These are phyloP conservation scores for Daldinia sp. DNA, from an alignment of 2,329 filamentous ascomycete genomes.

Conservation along the genomic window DNA sequence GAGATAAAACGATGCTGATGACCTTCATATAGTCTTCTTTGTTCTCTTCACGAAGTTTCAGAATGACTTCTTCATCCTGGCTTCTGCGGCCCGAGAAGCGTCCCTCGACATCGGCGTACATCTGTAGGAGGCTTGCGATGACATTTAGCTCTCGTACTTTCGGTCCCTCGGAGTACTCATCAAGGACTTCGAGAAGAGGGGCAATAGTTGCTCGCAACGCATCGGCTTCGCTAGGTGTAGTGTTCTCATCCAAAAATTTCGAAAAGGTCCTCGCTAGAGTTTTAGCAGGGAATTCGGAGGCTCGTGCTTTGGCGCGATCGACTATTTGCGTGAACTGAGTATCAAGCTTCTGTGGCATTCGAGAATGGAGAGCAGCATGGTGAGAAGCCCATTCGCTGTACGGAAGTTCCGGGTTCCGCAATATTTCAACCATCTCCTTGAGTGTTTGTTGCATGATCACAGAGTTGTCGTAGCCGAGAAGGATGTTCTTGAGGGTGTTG, in stretches of 20 bases:
- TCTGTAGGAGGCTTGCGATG: constrained; percentile 79
- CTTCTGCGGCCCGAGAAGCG: constrained; percentile 85
- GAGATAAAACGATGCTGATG: constrained; percentile 88
- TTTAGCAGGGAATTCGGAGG: constrained; percentile 91
- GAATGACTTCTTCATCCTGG: constrained; percentile 92
- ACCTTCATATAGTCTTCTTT: constrained; percentile 90
- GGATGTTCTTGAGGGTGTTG: constrained; percentile 84
- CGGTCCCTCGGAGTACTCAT: constrained; percentile 83
- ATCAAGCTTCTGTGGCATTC: constrained; percentile 96
- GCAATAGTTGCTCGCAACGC: constrained; percentile 76
- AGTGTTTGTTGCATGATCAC: constrained; percentile 91
- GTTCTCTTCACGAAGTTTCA: constrained; percentile 94
- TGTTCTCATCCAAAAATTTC: constrained; percentile 89
- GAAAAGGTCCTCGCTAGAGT: constrained; percentile 81
- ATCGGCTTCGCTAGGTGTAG: constrained; percentile 75
- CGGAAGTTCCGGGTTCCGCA: constrained; percentile 87
- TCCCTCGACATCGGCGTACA: constrained; percentile 84
- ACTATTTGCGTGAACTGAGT: constrained; percentile 82
- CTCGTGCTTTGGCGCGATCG: constrained; percentile 79
- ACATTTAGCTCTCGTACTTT: constrained; percentile 89
- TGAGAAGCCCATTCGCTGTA: constrained; percentile 97
- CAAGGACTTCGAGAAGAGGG: constrained; percentile 80
- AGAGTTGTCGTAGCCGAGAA: constrained; percentile 95
- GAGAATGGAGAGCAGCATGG: constrained; percentile 93
- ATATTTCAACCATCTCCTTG: constrained; percentile 87